phyloP scores from a whole-genome alignment of 768 basidiomycete genomes.

The Gloeostereum incarnatum region DNA sequence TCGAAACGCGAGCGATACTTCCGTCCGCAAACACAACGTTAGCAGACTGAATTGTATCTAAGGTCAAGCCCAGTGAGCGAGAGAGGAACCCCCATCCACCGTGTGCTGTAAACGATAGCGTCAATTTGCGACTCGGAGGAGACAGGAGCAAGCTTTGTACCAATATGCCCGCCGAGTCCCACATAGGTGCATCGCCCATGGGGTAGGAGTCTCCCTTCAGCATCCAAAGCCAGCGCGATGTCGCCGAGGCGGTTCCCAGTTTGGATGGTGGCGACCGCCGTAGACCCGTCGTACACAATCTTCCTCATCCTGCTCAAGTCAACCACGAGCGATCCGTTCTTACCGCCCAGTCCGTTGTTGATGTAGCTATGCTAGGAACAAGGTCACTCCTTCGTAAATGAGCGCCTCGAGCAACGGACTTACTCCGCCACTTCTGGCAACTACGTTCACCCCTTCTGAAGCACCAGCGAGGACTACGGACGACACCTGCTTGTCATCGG shows the following conservation, averaged over 20 bases:
- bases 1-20: conserved; percentile 12
- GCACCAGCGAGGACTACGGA: conserved; percentile 12
- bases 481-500: conserved; percentile 11
- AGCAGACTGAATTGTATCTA: conserved; percentile 15
- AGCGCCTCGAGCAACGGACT: background rate
- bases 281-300: conserved; percentile 19
- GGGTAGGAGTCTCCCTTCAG: conserved; percentile 24
- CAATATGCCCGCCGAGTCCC: conserved; percentile 36
- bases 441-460: conserved; percentile 10
- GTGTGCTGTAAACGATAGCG: conserved; percentile 9
- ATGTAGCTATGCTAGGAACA: conserved; percentile 29
- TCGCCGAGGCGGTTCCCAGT: conserved; percentile 29
- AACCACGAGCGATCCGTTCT: conserved; percentile 29
- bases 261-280: conserved; percentile 24
- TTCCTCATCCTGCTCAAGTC: conserved; percentile 27
- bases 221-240: conserved; percentile 24
- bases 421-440: conserved; percentile 16
- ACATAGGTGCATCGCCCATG: conserved; percentile 38
- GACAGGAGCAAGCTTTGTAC: conserved; percentile 10
- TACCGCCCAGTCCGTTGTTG: conserved; percentile 31
- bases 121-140: background rate
- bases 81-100: conserved; percentile 18
- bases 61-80: conserved; percentile 18
- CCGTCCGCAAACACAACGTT: conserved; percentile 20
- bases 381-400: background rate